Percentiles rank a stretch among this genome's conserved stretches.
These are phyloP conservation scores for Ascochyta fabae DNA, from an alignment of 2,329 filamentous ascomycete species.

Conservation along the genomic window DNA sequence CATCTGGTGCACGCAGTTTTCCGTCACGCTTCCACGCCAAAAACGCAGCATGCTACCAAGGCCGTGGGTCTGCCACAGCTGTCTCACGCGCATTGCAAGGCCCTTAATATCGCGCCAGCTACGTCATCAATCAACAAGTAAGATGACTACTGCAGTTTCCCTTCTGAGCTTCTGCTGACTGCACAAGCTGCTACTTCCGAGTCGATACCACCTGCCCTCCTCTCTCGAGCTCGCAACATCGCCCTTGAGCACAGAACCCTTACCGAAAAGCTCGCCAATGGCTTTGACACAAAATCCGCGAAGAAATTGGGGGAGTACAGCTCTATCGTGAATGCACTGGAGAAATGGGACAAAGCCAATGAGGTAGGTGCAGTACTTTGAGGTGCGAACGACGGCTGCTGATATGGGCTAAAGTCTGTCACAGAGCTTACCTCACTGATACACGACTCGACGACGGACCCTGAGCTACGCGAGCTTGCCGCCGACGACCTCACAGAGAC, in stretches of 20 bases:
- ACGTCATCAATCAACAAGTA: slow-evolving; percentile 40
- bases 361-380: slow-evolving; percentile 51
- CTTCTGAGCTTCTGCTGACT: slow-evolving; percentile 15
- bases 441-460: slow-evolving; percentile 67
- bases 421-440: slow-evolving; percentile 78
- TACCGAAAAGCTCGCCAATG: slow-evolving; percentile 57
- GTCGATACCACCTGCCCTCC: slow-evolving; percentile 60
- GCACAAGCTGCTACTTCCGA: slow-evolving; percentile 31
- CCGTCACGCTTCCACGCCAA: slow-evolving; percentile 14
- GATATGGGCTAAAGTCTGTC: slow-evolving; percentile 54
- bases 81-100: slow-evolving; percentile 50
- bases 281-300: slow-evolving; percentile 63
- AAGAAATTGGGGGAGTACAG: slow-evolving; percentile 65
- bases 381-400: slow-evolving; percentile 16
- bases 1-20: slow-evolving; percentile 1
- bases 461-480: slow-evolving; percentile 65
- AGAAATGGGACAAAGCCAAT: slow-evolving; percentile 64
- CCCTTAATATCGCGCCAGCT: slow-evolving; percentile 36
- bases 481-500: slow-evolving; percentile 75
- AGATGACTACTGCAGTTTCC: background rate
- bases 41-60: slow-evolving; percentile 37
- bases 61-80: slow-evolving; percentile 57
- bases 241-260: slow-evolving; percentile 63
- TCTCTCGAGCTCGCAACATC: slow-evolving; percentile 62
- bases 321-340: slow-evolving; percentile 59